Evolutionary conservation across 495 filamentous ascomycete species (phyloP).

Genomic region (Friedmanniomyces simplex): DNA sequence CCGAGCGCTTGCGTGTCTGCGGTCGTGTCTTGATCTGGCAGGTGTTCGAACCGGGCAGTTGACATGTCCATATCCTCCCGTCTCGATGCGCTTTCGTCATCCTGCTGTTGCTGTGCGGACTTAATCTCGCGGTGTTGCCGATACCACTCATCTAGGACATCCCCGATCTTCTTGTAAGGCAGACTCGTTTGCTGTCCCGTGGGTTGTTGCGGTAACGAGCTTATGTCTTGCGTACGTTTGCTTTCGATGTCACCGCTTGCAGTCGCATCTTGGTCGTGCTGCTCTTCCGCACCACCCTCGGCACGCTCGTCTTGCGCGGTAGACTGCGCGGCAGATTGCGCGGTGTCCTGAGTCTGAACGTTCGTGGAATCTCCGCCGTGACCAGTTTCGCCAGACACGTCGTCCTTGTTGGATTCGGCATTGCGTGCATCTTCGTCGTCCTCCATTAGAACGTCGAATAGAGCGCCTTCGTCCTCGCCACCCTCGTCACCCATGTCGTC

Average conservation of each 20-base stretch:
- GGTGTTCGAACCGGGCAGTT: constrained; percentile 75
- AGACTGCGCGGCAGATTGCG: neutral
- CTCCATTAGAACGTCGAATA: constrained; percentile 14
- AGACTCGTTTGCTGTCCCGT: constrained; percentile 28
- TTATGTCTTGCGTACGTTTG: neutral
- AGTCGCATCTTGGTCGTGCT: neutral
- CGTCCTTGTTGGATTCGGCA: constrained; percentile 18
- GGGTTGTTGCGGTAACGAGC: neutral
- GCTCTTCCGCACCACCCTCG: neutral
- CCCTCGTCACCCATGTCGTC: neutral
- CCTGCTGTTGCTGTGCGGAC: constrained; percentile 52
- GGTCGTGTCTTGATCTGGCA: constrained; percentile 67
- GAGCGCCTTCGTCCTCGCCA: constrained; percentile 5
- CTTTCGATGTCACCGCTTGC: neutral
- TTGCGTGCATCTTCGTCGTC: constrained; percentile 19
- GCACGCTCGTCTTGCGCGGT: neutral
- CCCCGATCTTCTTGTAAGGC: constrained; percentile 85
- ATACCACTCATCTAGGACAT: constrained; percentile 90
- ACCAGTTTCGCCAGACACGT: constrained; percentile 1
- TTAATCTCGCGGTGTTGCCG: constrained; percentile 69
- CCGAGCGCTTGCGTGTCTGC: constrained; percentile 87
- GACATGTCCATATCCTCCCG: constrained; percentile 53
- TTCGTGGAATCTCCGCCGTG: neutral
- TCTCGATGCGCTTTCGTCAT: constrained; percentile 28
- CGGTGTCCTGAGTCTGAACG: neutral